phyloP scores from a whole-genome alignment of 2,329 filamentous ascomycete genomes.

The Helotiales sp. region DNA sequence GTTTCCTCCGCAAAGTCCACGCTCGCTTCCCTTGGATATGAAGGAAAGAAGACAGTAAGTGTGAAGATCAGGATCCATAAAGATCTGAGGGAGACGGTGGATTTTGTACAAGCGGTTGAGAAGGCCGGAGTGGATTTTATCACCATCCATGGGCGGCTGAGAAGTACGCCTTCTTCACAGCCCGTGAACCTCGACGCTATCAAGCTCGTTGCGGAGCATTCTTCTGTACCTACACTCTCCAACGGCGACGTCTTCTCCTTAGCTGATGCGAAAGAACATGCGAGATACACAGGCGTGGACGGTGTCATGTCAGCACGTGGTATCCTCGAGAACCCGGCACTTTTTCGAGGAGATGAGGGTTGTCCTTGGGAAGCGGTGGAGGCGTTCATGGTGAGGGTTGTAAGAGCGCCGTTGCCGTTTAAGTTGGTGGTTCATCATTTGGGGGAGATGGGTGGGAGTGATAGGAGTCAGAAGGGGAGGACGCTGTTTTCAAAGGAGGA shows the following conservation, averaged over 20 bases:
- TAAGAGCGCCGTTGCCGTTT: slow-evolving; percentile 58
- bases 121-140: slow-evolving; percentile 63
- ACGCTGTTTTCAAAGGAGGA: slow-evolving; percentile 53
- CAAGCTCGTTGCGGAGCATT: slow-evolving; percentile 44
- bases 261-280: slow-evolving; percentile 35
- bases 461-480: slow-evolving; percentile 52
- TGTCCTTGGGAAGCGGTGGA: slow-evolving; percentile 66
- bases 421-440: slow-evolving; percentile 67
- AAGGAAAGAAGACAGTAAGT: slow-evolving; percentile 53
- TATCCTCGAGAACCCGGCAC: slow-evolving; percentile 64
- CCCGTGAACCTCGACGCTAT: slow-evolving; percentile 65
- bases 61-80: slow-evolving; percentile 71
- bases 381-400: slow-evolving; percentile 59
- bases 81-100: slow-evolving; percentile 56
- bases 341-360: slow-evolving; percentile 53
- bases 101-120: slow-evolving; percentile 64
- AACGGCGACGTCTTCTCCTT: slow-evolving; percentile 71
- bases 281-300: slow-evolving; percentile 43
- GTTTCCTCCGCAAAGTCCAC: slow-evolving; percentile 55
- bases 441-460: slow-evolving; percentile 63
- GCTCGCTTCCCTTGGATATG: slow-evolving; percentile 54
- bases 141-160: slow-evolving; percentile 68
- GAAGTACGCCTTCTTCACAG: slow-evolving; percentile 58
- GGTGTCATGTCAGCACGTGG: slow-evolving; percentile 72
- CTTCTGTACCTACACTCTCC: slow-evolving; percentile 60